Evolutionary conservation across 2,329 filamentous ascomycete species (phyloP), one percentile per base, ranked within the genome.

Genomic region (Tothia fuscella): DNA sequence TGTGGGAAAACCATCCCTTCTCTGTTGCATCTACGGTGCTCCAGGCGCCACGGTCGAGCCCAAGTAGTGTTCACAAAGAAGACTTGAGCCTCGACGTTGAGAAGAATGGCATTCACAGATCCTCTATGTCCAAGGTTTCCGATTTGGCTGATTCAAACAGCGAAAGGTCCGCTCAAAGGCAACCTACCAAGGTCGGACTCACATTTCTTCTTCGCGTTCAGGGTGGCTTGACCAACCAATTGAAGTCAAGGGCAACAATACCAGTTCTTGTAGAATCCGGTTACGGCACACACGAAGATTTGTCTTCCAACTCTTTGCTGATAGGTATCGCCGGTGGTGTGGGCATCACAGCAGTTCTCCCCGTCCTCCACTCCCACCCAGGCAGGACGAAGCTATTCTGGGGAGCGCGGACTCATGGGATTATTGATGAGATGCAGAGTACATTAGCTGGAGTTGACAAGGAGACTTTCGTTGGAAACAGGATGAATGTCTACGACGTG

Each of bases 1-100:
- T 44, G 13, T 73, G 68, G 68, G 67, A 72, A 50, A 71, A 67
- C 35, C 70, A 73, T 49, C 69, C 69, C 0, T 72, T 73, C 48
- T 70, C 17, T 17, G 9, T 26, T 14, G 24, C 36, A 35, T 28
- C 25, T 34, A 9, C 16, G 9, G 17, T 33, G 12, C 38, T 33
- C 13, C 17, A 14, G n/a, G 4, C 35, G 22, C 19, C 19, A 17
- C 9, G 9, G 31, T n/a, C n/a, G n/a, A n/a, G n/a, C n/a, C n/a
- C n/a, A n/a, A n/a, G n/a, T n/a, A n/a, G n/a, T n/a, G n/a, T n/a
- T n/a, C n/a, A n/a, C n/a, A n/a, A n/a, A n/a, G n/a, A n/a, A n/a
- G n/a, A n/a, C n/a, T n/a, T n/a, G n/a, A n/a, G n/a, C n/a, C n/a
- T n/a, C n/a, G n/a, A n/a, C n/a, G n/a, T n/a, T n/a, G n/a, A n/a